phyloP scores from a whole-genome alignment of 2,329 filamentous ascomycete genomes.

The Septoria petroselini region DNA sequence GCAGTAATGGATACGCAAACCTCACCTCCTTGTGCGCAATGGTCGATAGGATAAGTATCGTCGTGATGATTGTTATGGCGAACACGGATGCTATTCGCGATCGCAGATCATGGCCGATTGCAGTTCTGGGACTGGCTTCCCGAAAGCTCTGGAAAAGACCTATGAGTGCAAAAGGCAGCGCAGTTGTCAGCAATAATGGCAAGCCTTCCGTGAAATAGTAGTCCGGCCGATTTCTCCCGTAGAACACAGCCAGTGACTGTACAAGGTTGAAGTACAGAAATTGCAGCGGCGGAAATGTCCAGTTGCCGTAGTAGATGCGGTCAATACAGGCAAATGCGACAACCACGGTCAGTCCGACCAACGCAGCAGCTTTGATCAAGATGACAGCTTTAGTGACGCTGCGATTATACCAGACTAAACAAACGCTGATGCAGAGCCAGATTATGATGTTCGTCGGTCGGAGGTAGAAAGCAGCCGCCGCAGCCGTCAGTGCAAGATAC shows the following conservation, averaged over 20 bases:
- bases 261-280: slow-evolving; percentile 90
- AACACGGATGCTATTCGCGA: slow-evolving; percentile 47
- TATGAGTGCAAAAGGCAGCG: slow-evolving; percentile 69
- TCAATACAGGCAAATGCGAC: slow-evolving; percentile 63
- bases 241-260: slow-evolving; percentile 85
- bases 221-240: slow-evolving; percentile 84
- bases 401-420: slow-evolving; percentile 50
- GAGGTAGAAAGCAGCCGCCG: slow-evolving; percentile 77
- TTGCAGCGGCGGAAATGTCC: slow-evolving; percentile 83
- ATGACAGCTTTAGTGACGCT: slow-evolving; percentile 29
- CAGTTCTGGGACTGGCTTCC: not conserved
- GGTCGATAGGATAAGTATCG: slow-evolving; percentile 63
- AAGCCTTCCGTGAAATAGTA: slow-evolving; percentile 92
- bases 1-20: slow-evolving; percentile 90
- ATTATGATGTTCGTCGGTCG: slow-evolving; percentile 87
- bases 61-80: slow-evolving; percentile 55
- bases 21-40: slow-evolving; percentile 96
- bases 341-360: slow-evolving; percentile 55
- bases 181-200: slow-evolving; percentile 79
- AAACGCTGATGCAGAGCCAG: slow-evolving; percentile 66
- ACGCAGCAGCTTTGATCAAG: slow-evolving; percentile 18
- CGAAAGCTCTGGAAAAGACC: slow-evolving; percentile 55
- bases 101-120: slow-evolving; percentile 6
- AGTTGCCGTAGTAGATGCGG: slow-evolving; percentile 71
- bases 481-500: slow-evolving; percentile 63